Evolutionary conservation across 805 yeast species (phyloP), one percentile per base, ranked within the genome.

Genomic region (Metschnikowia similis): DNA sequence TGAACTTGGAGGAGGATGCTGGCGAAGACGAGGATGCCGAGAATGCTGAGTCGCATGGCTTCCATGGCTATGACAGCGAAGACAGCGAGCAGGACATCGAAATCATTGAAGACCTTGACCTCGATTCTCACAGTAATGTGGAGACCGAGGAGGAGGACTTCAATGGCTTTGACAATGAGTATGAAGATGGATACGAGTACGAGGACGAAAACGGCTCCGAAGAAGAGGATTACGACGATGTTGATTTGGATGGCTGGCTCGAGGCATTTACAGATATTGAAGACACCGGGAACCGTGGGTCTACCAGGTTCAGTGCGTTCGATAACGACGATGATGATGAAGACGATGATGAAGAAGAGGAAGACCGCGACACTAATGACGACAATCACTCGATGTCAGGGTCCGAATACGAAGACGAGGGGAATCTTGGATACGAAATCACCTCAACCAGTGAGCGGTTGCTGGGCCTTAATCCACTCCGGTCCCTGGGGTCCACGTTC

Each of bases 181-280:
- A 42, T 14, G 55, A 32, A 35, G 66, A 66, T 2, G 44, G 37
- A 11, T 37, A 40, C 16, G 70, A 60, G 7, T 58, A 60, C 8
- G 60, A 62, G 16, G 71, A 63, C 35, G 70, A 62, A 13, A 59
- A 64, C 43, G 55, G 48, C 26, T 63, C 54, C 7, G 67, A 61
- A 2, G 70, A 62, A 14, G 67, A 59, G 17, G 66, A 59, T 27
- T 68, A 66, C 47, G 70, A 67, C 36, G 71, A 66, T 32, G 73
- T 61, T 16, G 75, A 69, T 41, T 59, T 71, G 13, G 75, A 70
- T 49, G 71, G 69, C 3, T 71, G 76, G 76, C 62, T 71, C 38
- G 73, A 69, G 48, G 72, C 66, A 34, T 66, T 72, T 49, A 70
- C 65, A 30, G 71, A 63, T 32, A 63, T 53, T 28, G 65, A 61